Conservation (phyloP, 768 basidiomycete genomes). For the Amanita exitialis region DNA sequence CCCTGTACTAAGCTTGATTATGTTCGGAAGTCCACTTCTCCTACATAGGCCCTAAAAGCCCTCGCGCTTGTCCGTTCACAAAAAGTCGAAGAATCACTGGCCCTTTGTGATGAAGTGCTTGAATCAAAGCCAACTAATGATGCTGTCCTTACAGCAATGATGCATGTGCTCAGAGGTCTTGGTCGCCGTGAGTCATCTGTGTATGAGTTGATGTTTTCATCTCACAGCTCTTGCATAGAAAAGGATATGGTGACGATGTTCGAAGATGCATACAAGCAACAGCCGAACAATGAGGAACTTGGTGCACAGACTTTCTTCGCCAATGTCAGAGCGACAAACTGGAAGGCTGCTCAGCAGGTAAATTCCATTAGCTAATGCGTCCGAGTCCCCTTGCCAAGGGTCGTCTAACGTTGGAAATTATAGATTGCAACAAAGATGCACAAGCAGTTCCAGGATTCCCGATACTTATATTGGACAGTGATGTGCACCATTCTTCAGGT, state of each 20-base stretch:
- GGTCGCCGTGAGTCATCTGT: constrained; percentile 43
- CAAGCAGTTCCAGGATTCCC: constrained; percentile 76
- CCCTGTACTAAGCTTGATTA: constrained; percentile 3
- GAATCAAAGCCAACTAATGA: constrained; percentile 66
- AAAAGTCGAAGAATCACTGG: constrained; percentile 77
- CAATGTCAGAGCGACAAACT: constrained; percentile 67
- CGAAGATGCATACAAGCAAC: constrained; percentile 76
- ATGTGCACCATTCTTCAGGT: constrained; percentile 78
- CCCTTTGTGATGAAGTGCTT: constrained; percentile 73
- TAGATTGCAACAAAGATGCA: constrained; percentile 75
- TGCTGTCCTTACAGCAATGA: constrained; percentile 66
- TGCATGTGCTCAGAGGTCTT: constrained; percentile 72
- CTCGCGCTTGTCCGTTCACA: constrained; percentile 76
- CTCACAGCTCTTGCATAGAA: constrained; percentile 25
- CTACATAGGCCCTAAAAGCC: constrained; percentile 64
- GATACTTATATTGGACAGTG: constrained; percentile 77
- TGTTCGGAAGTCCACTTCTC: constrained; percentile 6
- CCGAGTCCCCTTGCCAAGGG: background rate
- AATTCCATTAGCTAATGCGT: constrained; percentile 2
- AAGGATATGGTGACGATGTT: constrained; percentile 79
- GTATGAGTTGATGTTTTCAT: background rate
- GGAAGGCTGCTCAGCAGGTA: constrained; percentile 84
- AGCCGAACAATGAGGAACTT: constrained; percentile 75
- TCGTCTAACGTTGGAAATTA: constrained; percentile 3
- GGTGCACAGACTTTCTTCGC: constrained; percentile 81